Conservation (phyloP, 108 stramenopile species). For the Fragilaria radians region DNA sequence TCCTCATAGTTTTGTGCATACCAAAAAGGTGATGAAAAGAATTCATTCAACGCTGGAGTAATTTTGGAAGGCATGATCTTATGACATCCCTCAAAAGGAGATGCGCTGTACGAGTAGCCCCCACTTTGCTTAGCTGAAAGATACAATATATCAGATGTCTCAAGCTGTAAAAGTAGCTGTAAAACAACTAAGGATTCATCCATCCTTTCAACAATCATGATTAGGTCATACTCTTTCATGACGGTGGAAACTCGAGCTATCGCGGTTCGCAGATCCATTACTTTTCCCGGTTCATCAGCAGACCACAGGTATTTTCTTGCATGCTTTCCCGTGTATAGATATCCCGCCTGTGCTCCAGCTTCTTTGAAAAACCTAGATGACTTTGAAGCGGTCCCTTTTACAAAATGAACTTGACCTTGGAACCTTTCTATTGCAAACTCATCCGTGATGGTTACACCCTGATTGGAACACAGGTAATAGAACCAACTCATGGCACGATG, state of each 20-base stretch:
- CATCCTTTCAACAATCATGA: conserved; percentile 45
- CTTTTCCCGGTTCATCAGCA: background rate
- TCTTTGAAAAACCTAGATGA: too few relatives aligned
- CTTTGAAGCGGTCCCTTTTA: too few relatives aligned
- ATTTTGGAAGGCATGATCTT: background rate
- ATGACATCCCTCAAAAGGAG: background rate
- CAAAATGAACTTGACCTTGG: background rate
- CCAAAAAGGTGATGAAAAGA: conserved; percentile 1
- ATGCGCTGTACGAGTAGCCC: background rate
- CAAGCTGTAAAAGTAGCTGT: conserved; percentile 20
- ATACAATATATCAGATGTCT: conserved; percentile 15
- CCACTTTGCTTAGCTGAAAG: conserved; percentile 2
- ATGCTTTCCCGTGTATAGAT: background rate
- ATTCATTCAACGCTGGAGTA: background rate
- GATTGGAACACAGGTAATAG: background rate
- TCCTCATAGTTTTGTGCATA: conserved; percentile 25
- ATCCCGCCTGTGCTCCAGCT: background rate
- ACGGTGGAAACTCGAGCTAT: conserved; percentile 11
- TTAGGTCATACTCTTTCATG: conserved; percentile 37
- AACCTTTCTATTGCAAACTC: background rate
- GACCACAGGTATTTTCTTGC: background rate
- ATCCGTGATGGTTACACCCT: background rate
- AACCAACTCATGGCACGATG: background rate
- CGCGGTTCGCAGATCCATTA: background rate
- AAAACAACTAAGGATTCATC: conserved; percentile 43